phyloP scores from a whole-genome alignment of 1,139 yeast genomes.

The Candida sp. region DNA sequence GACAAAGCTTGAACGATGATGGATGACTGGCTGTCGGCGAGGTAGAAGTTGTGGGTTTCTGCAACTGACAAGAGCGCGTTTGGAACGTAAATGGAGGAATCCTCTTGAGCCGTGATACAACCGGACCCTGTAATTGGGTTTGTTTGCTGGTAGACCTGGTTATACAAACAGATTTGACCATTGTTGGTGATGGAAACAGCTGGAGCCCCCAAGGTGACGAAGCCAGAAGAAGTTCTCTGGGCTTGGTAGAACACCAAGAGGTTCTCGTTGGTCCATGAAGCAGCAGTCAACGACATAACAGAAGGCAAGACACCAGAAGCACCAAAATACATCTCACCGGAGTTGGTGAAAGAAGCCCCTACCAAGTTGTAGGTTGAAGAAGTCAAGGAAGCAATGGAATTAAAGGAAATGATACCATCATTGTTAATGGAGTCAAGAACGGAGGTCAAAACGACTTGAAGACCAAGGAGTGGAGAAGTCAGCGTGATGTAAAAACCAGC shows the following conservation, averaged over 20 bases:
- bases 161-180: constrained; percentile 30
- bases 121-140: constrained; percentile 31
- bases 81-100: constrained; percentile 23
- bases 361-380: constrained; percentile 23
- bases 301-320: constrained; percentile 24
- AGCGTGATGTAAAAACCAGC: constrained; percentile 29
- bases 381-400: constrained; percentile 19
- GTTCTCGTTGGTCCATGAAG: constrained; percentile 30
- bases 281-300: constrained; percentile 22
- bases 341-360: constrained; percentile 25
- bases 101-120: constrained; percentile 27
- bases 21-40: constrained; percentile 22
- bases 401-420: constrained; percentile 26
- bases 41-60: constrained; percentile 25
- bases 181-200: constrained; percentile 20
- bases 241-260: constrained; percentile 25
- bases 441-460: constrained; percentile 16
- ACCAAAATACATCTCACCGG: constrained; percentile 32
- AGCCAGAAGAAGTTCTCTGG: constrained; percentile 19
- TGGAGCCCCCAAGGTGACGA: constrained; percentile 23
- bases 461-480: constrained; percentile 12
- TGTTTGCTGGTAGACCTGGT: constrained; percentile 27
- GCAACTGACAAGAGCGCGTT: constrained; percentile 18
- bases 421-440: constrained; percentile 16
- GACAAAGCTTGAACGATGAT: constrained; percentile 22